Percentiles rank a stretch among this genome's conserved stretches.
phyloP scores from a whole-genome alignment of 257 asterid genomes.

The Thymus mandschuricus region DNA sequence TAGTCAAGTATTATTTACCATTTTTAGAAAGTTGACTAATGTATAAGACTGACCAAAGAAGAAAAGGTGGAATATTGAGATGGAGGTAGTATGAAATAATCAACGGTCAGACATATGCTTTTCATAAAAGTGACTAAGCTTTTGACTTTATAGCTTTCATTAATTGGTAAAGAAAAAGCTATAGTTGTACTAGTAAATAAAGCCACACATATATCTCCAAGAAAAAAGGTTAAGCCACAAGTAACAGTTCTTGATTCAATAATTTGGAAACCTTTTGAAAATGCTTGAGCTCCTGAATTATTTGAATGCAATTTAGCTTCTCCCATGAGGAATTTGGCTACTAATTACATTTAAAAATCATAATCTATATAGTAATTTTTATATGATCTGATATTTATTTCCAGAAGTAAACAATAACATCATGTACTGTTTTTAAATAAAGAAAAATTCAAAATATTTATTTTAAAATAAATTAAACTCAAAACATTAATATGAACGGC shows the following conservation, averaged over 20 bases:
- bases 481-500: not conserved
- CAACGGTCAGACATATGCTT: conserved; percentile 5
- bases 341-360: no score
- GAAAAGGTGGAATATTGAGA: no score
- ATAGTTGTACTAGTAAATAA: not conserved
- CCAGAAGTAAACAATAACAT: no score
- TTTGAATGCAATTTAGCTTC: not conserved
- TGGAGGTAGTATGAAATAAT: not conserved
- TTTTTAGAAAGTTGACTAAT: no score
- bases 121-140: conserved; percentile 21
- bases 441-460: no score
- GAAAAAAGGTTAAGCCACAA: no score
- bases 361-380: no score
- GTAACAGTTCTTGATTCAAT: conserved; percentile 7
- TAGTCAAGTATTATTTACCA: no score
- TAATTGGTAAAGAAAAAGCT: conserved; percentile 21
- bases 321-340: no score
- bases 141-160: conserved; percentile 27
- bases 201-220: not conserved
- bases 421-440: not conserved
- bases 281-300: no score
- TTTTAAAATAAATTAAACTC: not conserved
- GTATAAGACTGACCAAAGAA: no score
- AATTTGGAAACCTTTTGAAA: conserved; percentile 1
- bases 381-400: no score